Base-by-base conservation (phyloP, 306 rosid species). In the Erythrophleum fordii region DNA sequence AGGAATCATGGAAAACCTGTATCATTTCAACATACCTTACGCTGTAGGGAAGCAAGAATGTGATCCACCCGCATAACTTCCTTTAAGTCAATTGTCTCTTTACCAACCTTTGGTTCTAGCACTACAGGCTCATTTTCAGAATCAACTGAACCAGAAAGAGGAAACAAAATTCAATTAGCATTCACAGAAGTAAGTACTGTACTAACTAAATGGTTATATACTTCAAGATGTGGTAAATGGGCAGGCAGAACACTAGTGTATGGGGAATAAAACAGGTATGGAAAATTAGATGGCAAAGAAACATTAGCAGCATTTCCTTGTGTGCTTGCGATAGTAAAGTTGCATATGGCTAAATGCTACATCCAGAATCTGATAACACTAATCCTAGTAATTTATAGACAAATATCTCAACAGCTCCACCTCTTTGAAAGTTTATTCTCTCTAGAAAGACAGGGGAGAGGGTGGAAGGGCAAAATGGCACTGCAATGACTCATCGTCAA, bases 41-140 rank as follows among this genome's bases (percentile, higher is more conserved):
- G 93, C 86, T 89, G 92, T 60, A 91, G 85, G 75, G 97, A 91
- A 78, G 90, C 94, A 77, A 95, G 92, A 83, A 93, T 91, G 77
- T 80, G 97, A 87, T 95, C 95, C 53, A 91, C 89, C 76, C 91
- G 95, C 85, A 83, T 91, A 23, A 91, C 73, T 87, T 95, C 95
- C 87, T 91, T 90, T 18, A 89, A 62, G 68, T 93, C 91, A 74
- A 95, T 85, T 44, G 87, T 83, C 89, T 91, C 96, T 83, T 89
- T 93, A 69, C 11, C 73, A 81, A 73, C 85, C 91, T 95, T 93
- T 53, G 94, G 26, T 73, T 93, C 95, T 79, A 39, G 16, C 44
- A 77, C 67, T 17, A 68, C 84, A 72, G 72, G 45, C 89, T 91
- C 97, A 68, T 84, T 95, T 80, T 95, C 96, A 31, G 93, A 84